Base-by-base conservation (phyloP, 2,329 filamentous ascomycete genomes). In the Microdochium bolleyi region DNA sequence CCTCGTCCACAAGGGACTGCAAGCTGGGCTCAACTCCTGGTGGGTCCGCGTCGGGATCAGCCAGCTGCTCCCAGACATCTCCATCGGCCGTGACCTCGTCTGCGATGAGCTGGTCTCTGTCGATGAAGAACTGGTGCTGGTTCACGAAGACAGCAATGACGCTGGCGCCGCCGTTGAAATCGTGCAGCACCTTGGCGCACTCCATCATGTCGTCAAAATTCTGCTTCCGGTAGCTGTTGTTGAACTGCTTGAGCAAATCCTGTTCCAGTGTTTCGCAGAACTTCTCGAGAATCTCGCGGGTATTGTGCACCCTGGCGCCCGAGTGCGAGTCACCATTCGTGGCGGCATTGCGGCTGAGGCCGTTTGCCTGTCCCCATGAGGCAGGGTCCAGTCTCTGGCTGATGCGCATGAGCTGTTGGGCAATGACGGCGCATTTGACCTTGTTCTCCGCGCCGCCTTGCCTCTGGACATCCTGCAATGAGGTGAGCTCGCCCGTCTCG, bases 161-260 rank as follows among this genome's bases (percentile, higher is more conserved):
- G 66, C 92, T 97, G 53, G 90, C 85, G 51, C 94, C 94, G 51
- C 94, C 91, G 67, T 92, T 96, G 77, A 99, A 99, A 70, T 97
- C 94, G 66, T 94, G 82, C 56, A 99, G 76, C 44, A 96, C 94
- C 63, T 89, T 89, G 52, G 95, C 89, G 67, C 94, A 99, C 67
- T 97, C 94, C 73, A 89, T 87, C 95, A 99, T 99, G 62, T 95
- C 92, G 60, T 96, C 90, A 64, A 95, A 96, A 70, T 97, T 96
- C 62, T 95, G 91, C 60, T 88, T 85, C 57, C 92, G 82, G 68
- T 97, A 97, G 73, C 92, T 96, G 65, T 95, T 90, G 74, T 99
- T 95, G 71, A 99, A 99, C 64, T 96, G 92, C 67, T 92, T 90
- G 55, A 99, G 73, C 38, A 99, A 76, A 64, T 99, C 94, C 66